Evolutionary conservation across 495 filamentous ascomycete species (phyloP), one percentile per base, ranked within the genome.

Genomic region (Thozetella sp.): DNA sequence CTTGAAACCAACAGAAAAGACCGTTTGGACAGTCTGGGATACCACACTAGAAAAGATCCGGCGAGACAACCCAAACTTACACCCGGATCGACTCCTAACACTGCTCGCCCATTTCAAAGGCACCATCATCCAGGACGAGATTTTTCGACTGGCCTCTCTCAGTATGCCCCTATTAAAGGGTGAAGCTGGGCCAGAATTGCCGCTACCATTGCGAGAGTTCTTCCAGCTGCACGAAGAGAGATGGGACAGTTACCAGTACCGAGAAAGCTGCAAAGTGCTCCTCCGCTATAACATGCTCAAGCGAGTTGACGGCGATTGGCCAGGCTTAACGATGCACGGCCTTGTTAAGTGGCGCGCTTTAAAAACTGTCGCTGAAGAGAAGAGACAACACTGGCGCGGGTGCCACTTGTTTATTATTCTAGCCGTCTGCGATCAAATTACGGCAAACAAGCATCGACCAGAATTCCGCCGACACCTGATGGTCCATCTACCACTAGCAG

Each of bases 21-120:
- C 65, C 26, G 67, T 70, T 25, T 67, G 62, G 65, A 67, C 67
- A 11, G 64, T 70, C 27, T 70, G 59, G 67, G 62, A 70, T 54
- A 65, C 64, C 2, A 67, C 65, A 22, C 64, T 70, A 22, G 56
- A 67, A 54, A 70, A 70, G 67, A 70, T 67, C 13, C 30, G 25
- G 22, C 59, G 57, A 48, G 61, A 66, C 17, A n/a, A 70, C 57
- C 6, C 50, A 55, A 27, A 48, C 48, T 1, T 58, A 40, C 66
- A 53, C 25, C 61, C 62, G 12, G 57, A 55, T 23, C 54, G 67
- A 30, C 57, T 70, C 30, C 54, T 70, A 46, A 61, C 59, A 52
- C 65, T 70, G n/a, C 62, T 70, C 27, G 67, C 67, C 40, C 59
- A 61, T 19, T 67, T 70, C 55, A 56, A 60, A 54, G 57, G 65